Conservation (phyloP, 2,329 filamentous ascomycete genomes). For the Calycina marina region DNA sequence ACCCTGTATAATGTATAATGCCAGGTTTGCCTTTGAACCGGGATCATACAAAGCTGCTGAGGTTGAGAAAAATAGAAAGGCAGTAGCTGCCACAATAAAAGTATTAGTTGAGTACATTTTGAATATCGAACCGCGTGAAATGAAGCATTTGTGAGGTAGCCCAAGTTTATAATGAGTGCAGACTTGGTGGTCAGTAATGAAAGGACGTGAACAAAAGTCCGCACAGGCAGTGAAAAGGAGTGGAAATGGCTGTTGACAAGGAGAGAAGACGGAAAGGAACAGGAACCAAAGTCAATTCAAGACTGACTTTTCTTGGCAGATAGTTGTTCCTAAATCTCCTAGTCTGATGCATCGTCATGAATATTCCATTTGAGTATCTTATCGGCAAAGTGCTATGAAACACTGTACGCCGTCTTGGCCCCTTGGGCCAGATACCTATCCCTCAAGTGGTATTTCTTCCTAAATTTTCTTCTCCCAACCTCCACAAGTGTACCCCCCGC, state of each 20-base stretch:
- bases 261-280: constrained; percentile 5
- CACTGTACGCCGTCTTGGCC: no score
- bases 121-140: constrained; percentile 5
- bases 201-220: constrained; percentile 23
- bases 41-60: constrained; percentile 21
- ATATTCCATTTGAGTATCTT: no score
- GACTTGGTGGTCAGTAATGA: constrained; percentile 19
- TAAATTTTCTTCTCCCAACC: no score
- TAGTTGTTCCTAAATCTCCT: no score
- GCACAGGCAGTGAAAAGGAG: constrained; percentile 17
- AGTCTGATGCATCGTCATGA: no score
- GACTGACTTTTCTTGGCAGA: no score
- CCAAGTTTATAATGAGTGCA: constrained; percentile 18
- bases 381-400: no score
- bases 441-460: no score
- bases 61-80: constrained; percentile 13
- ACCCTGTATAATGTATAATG: constrained; percentile 31
- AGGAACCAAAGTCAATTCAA: no score
- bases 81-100: constrained; percentile 16
- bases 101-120: constrained; percentile 21
- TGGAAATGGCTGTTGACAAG: constrained; percentile 9
- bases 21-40: constrained; percentile 26
- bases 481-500: no score
- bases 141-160: constrained; percentile 15
- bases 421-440: no score